phyloP scores from a whole-genome alignment of 768 basidiomycete species.

The Cystobasidium tubakii region DNA sequence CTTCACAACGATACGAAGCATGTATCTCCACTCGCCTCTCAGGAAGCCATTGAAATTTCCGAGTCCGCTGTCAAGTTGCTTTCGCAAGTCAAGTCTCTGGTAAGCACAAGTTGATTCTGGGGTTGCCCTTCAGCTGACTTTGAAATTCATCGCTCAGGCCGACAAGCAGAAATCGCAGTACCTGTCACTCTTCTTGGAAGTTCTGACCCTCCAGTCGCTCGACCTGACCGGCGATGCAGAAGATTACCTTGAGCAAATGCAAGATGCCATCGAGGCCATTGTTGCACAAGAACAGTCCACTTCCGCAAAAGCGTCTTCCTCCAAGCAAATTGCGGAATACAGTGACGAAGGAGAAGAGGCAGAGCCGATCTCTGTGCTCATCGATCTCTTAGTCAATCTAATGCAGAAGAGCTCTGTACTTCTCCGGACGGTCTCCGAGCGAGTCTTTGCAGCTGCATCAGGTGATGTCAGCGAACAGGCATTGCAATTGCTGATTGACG shows the following conservation, averaged over 20 bases:
- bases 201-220: conserved; percentile 66
- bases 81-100: not conserved
- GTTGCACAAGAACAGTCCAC: conserved; percentile 48
- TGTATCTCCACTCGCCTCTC: not conserved
- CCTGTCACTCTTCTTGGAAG: conserved; percentile 37
- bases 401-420: conserved; percentile 76
- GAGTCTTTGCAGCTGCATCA: conserved; percentile 59
- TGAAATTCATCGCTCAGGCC: not conserved
- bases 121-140: not conserved
- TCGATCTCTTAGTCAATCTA: conserved; percentile 84
- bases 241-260: conserved; percentile 63
- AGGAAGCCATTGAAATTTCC: not conserved
- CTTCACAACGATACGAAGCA: conserved; percentile 18
- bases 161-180: conserved; percentile 4
- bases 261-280: conserved; percentile 59
- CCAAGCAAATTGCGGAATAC: conserved; percentile 42
- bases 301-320: conserved; percentile 7
- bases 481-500: conserved; percentile 45
- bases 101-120: not conserved
- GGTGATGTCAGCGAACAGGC: conserved; percentile 47
- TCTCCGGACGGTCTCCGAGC: conserved; percentile 70
- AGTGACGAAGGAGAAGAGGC: conserved; percentile 52
- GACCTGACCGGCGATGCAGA: conserved; percentile 61
- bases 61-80: not conserved
- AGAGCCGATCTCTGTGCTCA: conserved; percentile 72